These are phyloP conservation scores for Penicillium paneum DNA, from an alignment of 2,329 filamentous ascomycete species.

Conservation along the genomic window DNA sequence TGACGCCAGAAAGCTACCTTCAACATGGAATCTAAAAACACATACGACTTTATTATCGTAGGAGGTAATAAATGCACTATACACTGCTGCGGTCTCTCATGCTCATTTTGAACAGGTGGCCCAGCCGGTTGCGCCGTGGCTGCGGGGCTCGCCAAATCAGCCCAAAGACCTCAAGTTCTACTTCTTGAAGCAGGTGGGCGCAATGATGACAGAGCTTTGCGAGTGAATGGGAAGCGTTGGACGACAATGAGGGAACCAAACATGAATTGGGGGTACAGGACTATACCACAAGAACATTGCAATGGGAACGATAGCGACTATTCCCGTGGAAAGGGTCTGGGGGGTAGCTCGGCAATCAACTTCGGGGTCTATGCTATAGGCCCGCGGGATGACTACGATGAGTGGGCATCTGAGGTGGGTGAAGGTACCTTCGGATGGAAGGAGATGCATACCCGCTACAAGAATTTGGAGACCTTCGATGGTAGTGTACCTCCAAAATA, in stretches of 20 bases:
- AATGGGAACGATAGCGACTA: constrained; percentile 48
- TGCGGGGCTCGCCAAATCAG: constrained; percentile 48
- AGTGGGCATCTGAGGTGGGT: constrained; percentile 56
- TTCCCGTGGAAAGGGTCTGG: constrained; percentile 51
- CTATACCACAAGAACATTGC: constrained; percentile 46
- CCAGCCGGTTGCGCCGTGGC: constrained; percentile 59
- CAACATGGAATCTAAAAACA: constrained; percentile 2
- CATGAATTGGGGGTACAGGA: constrained; percentile 55
- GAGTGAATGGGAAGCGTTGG: constrained; percentile 57
- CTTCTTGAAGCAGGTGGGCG: constrained; percentile 59
- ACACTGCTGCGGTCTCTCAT: neutral
- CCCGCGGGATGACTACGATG: constrained; percentile 59
- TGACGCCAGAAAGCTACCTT: neutral
- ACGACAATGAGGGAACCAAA: constrained; percentile 47
- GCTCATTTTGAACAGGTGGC: constrained; percentile 46
- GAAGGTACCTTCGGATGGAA: constrained; percentile 59
- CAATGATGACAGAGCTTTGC: constrained; percentile 49
- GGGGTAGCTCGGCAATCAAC: constrained; percentile 55
- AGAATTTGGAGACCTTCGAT: constrained; percentile 55
- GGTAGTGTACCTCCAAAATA: constrained; percentile 37
- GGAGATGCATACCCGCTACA: constrained; percentile 50
- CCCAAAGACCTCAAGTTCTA: constrained; percentile 52
- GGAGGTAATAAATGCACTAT: constrained; percentile 10
- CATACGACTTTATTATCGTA: constrained; percentile 20
- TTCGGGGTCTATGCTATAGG: constrained; percentile 56